Evolutionary conservation across 1,284 basidiomycete genomes (phyloP).

Genomic region (Somion occarium): DNA sequence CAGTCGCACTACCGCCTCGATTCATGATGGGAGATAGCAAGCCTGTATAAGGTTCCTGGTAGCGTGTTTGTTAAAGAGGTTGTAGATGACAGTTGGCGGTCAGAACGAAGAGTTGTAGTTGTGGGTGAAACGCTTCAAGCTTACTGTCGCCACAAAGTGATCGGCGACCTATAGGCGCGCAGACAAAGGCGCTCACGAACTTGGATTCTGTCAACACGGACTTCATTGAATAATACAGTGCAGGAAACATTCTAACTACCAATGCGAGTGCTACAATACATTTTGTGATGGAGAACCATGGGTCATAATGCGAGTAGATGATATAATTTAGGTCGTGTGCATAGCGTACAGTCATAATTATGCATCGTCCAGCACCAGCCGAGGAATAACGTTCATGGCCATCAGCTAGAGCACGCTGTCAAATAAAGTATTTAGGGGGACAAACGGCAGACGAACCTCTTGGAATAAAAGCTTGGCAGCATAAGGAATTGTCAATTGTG

Average conservation of each 20-base stretch:
- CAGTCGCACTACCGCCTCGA: slow-evolving; percentile 55
- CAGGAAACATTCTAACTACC: slow-evolving; percentile 32
- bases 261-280: background rate
- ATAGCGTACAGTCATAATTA: slow-evolving; percentile 26
- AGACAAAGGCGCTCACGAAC: too few relatives aligned
- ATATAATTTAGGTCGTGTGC: slow-evolving; percentile 10
- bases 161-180: too few relatives aligned
- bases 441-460: slow-evolving; percentile 56
- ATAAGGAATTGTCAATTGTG: slow-evolving; percentile 96
- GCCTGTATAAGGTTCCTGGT: too few relatives aligned
- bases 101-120: too few relatives aligned
- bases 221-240: too few relatives aligned
- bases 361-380: slow-evolving; percentile 80
- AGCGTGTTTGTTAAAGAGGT: too few relatives aligned
- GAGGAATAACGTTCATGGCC: slow-evolving; percentile 93
- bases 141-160: too few relatives aligned
- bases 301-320: background rate
- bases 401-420: slow-evolving; percentile 55
- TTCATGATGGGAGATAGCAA: background rate
- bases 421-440: slow-evolving; percentile 1
- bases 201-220: too few relatives aligned
- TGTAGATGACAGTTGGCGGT: too few relatives aligned
- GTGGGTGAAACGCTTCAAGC: too few relatives aligned
- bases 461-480: slow-evolving; percentile 97
- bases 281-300: background rate